These are phyloP conservation scores for Craterostigma plantagineum DNA, from an alignment of 257 asterid genomes.

Conservation along the genomic window DNA sequence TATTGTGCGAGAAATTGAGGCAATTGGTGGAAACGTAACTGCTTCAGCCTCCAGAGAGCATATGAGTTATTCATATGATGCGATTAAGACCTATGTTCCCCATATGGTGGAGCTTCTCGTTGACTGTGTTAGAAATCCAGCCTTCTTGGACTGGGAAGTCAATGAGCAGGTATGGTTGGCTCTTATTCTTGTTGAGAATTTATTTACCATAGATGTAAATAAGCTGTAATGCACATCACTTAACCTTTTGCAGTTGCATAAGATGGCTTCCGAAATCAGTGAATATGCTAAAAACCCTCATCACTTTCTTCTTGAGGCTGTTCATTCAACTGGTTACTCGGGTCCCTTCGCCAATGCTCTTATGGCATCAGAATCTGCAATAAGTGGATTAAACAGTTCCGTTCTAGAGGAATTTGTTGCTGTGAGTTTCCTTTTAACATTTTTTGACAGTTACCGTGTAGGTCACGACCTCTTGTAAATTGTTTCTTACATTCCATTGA, in stretches of 20 bases:
- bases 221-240: conserved; percentile 3
- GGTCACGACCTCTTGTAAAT: neutral
- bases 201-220: conserved; percentile 1
- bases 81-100: conserved; percentile 57
- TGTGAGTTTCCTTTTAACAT: conserved; percentile 26
- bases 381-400: conserved; percentile 28
- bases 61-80: conserved; percentile 64
- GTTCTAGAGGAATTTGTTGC: conserved; percentile 66
- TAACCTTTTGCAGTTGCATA: conserved; percentile 30
- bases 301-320: conserved; percentile 73
- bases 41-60: conserved; percentile 79
- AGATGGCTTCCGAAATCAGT: conserved; percentile 43
- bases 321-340: conserved; percentile 63
- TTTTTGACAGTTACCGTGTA: neutral
- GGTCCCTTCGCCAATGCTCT: conserved; percentile 61
- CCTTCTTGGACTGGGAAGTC: conserved; percentile 91
- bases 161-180: conserved; percentile 54
- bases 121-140: conserved; percentile 84
- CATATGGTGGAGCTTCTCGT: conserved; percentile 83
- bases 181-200: conserved; percentile 4
- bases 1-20: conserved; percentile 76
- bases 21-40: conserved; percentile 73
- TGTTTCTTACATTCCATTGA: no score
- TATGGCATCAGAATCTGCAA: conserved; percentile 57
- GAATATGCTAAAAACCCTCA: conserved; percentile 73